Base-by-base conservation (phyloP, 139 green algal species). In the Chlorella sp. region DNA sequence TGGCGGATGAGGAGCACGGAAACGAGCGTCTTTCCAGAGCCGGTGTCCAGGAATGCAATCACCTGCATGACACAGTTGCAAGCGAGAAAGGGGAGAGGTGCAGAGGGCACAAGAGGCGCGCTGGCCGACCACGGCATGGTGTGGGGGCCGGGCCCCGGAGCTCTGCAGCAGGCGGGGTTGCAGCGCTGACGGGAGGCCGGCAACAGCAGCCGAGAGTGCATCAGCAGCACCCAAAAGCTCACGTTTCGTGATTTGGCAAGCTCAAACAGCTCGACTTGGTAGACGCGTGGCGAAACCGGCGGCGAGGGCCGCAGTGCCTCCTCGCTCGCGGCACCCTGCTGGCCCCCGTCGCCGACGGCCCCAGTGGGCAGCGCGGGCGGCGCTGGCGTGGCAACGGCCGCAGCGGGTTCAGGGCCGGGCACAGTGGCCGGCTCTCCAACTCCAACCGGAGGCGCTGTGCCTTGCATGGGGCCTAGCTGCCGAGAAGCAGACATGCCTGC, bases 1-100 rank as follows among this genome's bases (percentile, higher is more conserved):
- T 89, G 78, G 56, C 76, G 69, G 62, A 93, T 82, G 19, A 93
- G 81, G 55, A 93, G 69, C 14, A 93, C 83, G 27, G 85, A 83
- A 8, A 90, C 83, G 43, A 90, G 77, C 0, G 85, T 90, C 48
- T 90, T 90, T 23, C 85, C 85, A 27, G 79, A 29, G 19, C 85
- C 85, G 2, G 76, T 82, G 61, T 82, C 76, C 40, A 82, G 42
- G 19, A 76, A 82, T 0, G 76, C 76, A 7, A 82, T 74, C 21
- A 77, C 61, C 73, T 77, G 71, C 38, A 29, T 15, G 5, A 8
- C 29, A 6, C 8, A 8, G 31, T 29, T 31, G 51, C n/a, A 9
- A 29, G 27, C 59, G 21, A 14, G 62, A 1, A 50, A 29, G 62
- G 14, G 58, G 29, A 11, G 8, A 41, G 58, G 58, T n/a, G n/a